Evolutionary conservation across 108 stramenopile genomes (phyloP).

Genomic region (Pseudonitzschia delicatissima): DNA sequence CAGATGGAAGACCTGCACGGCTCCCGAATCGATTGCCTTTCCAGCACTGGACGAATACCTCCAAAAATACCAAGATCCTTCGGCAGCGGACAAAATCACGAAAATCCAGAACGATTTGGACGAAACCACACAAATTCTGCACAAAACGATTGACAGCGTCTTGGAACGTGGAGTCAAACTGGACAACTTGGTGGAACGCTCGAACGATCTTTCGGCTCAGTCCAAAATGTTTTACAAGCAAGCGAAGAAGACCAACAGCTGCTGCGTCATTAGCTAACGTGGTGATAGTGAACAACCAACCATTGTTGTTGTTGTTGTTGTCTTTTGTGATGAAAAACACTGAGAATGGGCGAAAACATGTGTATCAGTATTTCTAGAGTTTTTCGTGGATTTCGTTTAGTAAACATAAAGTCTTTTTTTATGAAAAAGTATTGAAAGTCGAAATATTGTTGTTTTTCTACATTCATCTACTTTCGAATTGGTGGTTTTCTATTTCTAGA

Average conservation of each 20-base stretch:
- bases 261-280: conserved; percentile 85
- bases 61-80: conserved; percentile 88
- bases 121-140: conserved; percentile 97
- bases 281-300: neutral
- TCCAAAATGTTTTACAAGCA: conserved; percentile 99
- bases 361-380: neutral
- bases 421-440: no score
- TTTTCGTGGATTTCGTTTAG: no score
- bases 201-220: conserved; percentile 94
- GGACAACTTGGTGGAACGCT: conserved; percentile 95
- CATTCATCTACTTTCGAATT: no score
- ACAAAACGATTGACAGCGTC: conserved; percentile 97
- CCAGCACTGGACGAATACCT: conserved; percentile 69
- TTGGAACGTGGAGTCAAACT: conserved; percentile 97
- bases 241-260: conserved; percentile 97
- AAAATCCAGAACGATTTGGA: conserved; percentile 99
- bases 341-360: neutral
- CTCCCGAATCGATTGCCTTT: conserved; percentile 60
- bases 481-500: no score
- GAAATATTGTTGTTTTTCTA: no score
- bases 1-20: conserved; percentile 65
- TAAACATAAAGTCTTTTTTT: no score
- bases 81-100: conserved; percentile 95
- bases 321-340: neutral
- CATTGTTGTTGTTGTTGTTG: neutral